Percentiles rank a stretch among this genome's conserved stretches.
Conservation (phyloP, 1,284 basidiomycete species). For the Neolentinus lepideus region DNA sequence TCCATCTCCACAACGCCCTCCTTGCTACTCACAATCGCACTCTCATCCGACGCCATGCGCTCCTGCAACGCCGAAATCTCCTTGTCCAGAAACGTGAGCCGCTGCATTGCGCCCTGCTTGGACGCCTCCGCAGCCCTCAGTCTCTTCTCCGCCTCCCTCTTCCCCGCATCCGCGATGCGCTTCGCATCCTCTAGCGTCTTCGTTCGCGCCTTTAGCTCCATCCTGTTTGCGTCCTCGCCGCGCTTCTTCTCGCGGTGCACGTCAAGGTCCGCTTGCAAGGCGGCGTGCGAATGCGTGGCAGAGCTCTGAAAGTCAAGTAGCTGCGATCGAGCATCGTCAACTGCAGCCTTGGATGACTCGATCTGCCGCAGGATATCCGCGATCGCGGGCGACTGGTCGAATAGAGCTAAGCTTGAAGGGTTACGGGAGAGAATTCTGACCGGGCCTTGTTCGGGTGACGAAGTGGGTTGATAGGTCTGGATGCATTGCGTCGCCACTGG, state of each 20-base stretch:
- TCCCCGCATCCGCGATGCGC: slow-evolving; percentile 71
- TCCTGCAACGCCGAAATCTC: slow-evolving; percentile 61
- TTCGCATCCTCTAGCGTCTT: slow-evolving; percentile 86
- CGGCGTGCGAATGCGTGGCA: slow-evolving; percentile 54
- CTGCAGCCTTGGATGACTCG: slow-evolving; percentile 53
- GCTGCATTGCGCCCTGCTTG: slow-evolving; percentile 57
- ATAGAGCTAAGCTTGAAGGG: slow-evolving; percentile 29
- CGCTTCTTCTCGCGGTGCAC: slow-evolving; percentile 72
- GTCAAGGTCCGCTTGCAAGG: slow-evolving; percentile 69
- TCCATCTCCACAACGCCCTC: slow-evolving; percentile 37
- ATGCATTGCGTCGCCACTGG: background rate
- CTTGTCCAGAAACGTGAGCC: slow-evolving; percentile 59
- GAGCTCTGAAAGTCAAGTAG: slow-evolving; percentile 61
- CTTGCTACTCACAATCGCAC: slow-evolving; percentile 39
- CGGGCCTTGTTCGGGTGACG: slow-evolving; percentile 15
- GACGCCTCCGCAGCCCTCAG: slow-evolving; percentile 63
- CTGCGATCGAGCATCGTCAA: slow-evolving; percentile 73
- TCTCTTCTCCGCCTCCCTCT: slow-evolving; percentile 84
- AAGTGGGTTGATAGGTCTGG: slow-evolving; percentile 9
- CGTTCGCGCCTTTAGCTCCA: slow-evolving; percentile 75
- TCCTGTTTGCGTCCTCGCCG: slow-evolving; percentile 73
- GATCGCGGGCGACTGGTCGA: slow-evolving; percentile 68
- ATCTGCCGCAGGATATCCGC: slow-evolving; percentile 78
- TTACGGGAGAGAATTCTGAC: slow-evolving; percentile 15
- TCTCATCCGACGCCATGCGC: slow-evolving; percentile 44